These are phyloP conservation scores for Urtica urens DNA, from an alignment of 306 rosid species.

Conservation along the genomic window DNA sequence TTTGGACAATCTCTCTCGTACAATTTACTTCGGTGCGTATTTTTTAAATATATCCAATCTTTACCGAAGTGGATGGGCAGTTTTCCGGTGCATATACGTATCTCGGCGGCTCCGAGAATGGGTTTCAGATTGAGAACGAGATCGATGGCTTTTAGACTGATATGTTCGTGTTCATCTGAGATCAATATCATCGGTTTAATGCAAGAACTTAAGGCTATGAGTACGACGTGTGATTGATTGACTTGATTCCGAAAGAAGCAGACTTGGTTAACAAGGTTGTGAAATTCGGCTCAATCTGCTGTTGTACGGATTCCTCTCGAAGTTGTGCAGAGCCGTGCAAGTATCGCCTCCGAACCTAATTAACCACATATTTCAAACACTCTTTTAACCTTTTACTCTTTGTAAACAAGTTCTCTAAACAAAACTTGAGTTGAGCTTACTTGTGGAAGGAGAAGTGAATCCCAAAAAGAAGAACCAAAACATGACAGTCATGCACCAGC, in stretches of 20 bases:
- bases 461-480: slow-evolving; percentile 65
- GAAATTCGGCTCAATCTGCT: slow-evolving; percentile 51
- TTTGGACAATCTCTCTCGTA: too few species aligned
- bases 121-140: slow-evolving; percentile 39
- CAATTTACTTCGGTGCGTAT: too few species aligned
- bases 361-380: too few species aligned
- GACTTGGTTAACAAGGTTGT: slow-evolving; percentile 47
- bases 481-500: slow-evolving; percentile 52
- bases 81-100: slow-evolving; percentile 39
- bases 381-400: too few species aligned
- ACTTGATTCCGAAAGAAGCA: too few species aligned
- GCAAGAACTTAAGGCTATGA: too few species aligned
- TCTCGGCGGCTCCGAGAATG: slow-evolving; percentile 61
- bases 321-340: slow-evolving; percentile 47
- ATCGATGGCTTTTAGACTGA: slow-evolving; percentile 21
- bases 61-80: slow-evolving; percentile 33
- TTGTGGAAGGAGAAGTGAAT: slow-evolving; percentile 44
- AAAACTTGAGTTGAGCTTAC: slow-evolving; percentile 35
- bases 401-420: too few species aligned
- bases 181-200: too few species aligned
- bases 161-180: slow-evolving; percentile 45
- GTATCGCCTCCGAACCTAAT: slow-evolving; percentile 56
- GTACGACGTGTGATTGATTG: background rate
- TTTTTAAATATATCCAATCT: slow-evolving; percentile 56
- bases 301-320: slow-evolving; percentile 50